Base-by-base conservation (phyloP, 2,329 filamentous ascomycete species). In the Pezicula carpinea region DNA sequence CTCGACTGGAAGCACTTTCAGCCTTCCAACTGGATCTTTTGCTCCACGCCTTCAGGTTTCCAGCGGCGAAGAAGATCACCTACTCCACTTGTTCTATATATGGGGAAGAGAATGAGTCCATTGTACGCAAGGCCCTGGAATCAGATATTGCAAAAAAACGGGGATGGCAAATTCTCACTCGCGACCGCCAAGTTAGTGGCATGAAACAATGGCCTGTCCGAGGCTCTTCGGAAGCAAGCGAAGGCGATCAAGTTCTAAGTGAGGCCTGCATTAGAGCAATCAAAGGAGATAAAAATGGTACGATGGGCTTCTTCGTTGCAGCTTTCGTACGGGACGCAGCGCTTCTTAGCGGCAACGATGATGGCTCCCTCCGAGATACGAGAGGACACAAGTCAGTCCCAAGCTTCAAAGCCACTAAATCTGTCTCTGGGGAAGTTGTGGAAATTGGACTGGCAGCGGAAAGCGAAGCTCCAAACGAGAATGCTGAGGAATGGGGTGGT, bases 291-390 rank as follows among this genome's bases (percentile, higher is more conserved):
- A 83, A 83, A 8, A 80, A 86, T 53, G 89, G 90, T 0, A 87
- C 91, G 1, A 96, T 96, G 79, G 92, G 93, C 0, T 97, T 99
- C 67, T 99, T 99, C 59, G 87, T 96, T 17, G 89, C 82, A n/a
- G 89, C 78, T 0, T 96, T 99, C 66, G 77, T 89, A 3, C 74
- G 87, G 49, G 56, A 61, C 40, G 7, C 18, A 38, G 44, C 41
- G 11, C 13, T 32, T 8, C 13, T 44, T 15, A 38, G 15, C 5
- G 38, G 48, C 17, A n/a, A 50, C 17, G 56, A 53, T 17, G 43
- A 34, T n/a, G 39, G 55, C 13, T 53, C 56, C 17, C 49, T 59
- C 10, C 66, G 79, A 52, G 79, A 79, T 55, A 73, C 76, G 22
- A 69, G 73, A 40, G 80, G 81, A 0, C 71, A 68, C 53, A 69